phyloP scores from a whole-genome alignment of 2,329 filamentous ascomycete genomes.

The Fusarium liriodendri region DNA sequence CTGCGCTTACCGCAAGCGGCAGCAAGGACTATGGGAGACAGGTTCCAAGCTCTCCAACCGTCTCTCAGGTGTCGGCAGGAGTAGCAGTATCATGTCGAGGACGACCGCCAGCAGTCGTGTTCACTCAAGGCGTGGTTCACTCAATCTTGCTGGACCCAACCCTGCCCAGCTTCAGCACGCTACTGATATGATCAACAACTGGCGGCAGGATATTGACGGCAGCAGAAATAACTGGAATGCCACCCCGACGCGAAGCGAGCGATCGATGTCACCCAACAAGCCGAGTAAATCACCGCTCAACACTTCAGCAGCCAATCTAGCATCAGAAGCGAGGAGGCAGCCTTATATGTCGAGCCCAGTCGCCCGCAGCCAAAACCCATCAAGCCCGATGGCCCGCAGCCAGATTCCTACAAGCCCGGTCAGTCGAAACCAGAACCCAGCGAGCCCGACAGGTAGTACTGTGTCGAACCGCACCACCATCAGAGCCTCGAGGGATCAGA shows the following conservation, averaged over 20 bases:
- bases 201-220: conserved; percentile 77
- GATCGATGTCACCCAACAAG: conserved; percentile 67
- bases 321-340: conserved; percentile 59
- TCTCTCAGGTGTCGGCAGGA: conserved; percentile 69
- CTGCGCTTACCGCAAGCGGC: conserved; percentile 84
- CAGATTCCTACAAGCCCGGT: conserved; percentile 51
- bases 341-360: conserved; percentile 51
- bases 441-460: conserved; percentile 55
- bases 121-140: conserved; percentile 66
- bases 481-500: conserved; percentile 40
- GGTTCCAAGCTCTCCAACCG: conserved; percentile 80
- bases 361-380: conserved; percentile 36
- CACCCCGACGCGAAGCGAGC: conserved; percentile 59
- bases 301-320: conserved; percentile 52
- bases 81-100: conserved; percentile 66
- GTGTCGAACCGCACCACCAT: conserved; percentile 41
- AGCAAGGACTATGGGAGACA: conserved; percentile 81
- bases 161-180: conserved; percentile 47
- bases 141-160: conserved; percentile 52
- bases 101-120: conserved; percentile 61
- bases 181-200: conserved; percentile 85
- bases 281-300: conserved; percentile 51
- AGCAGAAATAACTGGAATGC: conserved; percentile 52
- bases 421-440: conserved; percentile 36
- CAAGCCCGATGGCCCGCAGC: conserved; percentile 49